Evolutionary conservation across 495 filamentous ascomycete species (phyloP).

Genomic region (Hyphodiscus hymeniophilus): DNA sequence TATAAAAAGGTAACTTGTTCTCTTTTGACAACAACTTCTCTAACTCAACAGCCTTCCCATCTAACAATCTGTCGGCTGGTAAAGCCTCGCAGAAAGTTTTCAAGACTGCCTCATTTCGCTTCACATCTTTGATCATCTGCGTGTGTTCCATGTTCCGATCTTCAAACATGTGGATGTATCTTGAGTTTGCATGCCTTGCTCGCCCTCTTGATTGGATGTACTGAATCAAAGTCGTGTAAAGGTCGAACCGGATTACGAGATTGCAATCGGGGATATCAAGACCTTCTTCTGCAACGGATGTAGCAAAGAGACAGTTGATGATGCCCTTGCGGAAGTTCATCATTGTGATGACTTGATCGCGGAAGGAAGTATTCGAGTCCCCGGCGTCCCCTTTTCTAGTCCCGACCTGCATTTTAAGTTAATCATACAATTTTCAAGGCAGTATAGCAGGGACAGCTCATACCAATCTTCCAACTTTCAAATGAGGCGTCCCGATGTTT

Average conservation of each 20-base stretch:
- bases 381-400: conserved; percentile 17
- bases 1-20: conserved; percentile 47
- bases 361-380: conserved; percentile 56
- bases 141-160: conserved; percentile 51
- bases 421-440: conserved; percentile 24
- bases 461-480: conserved; percentile 55
- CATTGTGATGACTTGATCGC: conserved; percentile 69
- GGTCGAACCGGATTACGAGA: conserved; percentile 77
- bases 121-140: conserved; percentile 47
- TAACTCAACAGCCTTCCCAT: conserved; percentile 50
- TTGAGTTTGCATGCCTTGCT: conserved; percentile 67
- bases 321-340: conserved; percentile 70
- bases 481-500: conserved; percentile 44
- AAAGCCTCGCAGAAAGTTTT: conserved; percentile 66
- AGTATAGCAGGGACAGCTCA: conserved; percentile 31
- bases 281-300: conserved; percentile 90
- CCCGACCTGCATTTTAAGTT: conserved; percentile 13
- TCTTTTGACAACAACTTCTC: conserved; percentile 49
- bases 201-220: conserved; percentile 95
- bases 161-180: conserved; percentile 82
- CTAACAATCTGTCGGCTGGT: conserved; percentile 65
- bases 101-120: conserved; percentile 46
- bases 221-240: conserved; percentile 87
- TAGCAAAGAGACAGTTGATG: conserved; percentile 85
- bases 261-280: conserved; percentile 96